A percentile compares a stretch with the other conserved stretches of the same genome.
phyloP scores from a whole-genome alignment of 2,329 filamentous ascomycete species.

The Pseudogymnoascus sp. region DNA sequence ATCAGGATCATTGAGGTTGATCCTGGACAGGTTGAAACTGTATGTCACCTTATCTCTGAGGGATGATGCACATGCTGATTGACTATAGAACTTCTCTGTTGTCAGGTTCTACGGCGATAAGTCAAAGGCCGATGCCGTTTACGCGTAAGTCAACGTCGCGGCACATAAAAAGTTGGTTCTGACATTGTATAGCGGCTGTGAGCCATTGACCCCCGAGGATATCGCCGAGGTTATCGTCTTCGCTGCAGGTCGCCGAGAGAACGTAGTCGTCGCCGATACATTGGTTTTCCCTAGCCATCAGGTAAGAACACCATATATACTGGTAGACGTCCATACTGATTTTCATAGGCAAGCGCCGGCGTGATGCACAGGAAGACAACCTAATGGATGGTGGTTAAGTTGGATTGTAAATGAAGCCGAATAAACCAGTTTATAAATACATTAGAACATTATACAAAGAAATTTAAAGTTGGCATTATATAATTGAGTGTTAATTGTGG shows the following conservation, averaged over 20 bases:
- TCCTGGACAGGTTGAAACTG: constrained; percentile 86
- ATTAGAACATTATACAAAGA: not conserved
- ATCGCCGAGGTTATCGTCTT: constrained; percentile 90
- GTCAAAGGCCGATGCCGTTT: constrained; percentile 80
- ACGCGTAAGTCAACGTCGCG: constrained; percentile 50
- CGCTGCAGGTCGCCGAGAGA: constrained; percentile 72
- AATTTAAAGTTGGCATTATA: not conserved
- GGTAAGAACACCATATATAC: constrained; percentile 41
- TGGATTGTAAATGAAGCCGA: not conserved
- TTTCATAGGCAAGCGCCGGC: not conserved
- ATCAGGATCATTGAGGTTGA: constrained; percentile 84
- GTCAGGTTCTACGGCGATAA: constrained; percentile 86
- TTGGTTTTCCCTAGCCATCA: constrained; percentile 85
- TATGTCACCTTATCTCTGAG: constrained; percentile 29
- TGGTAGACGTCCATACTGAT: not conserved
- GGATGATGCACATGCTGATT: not conserved
- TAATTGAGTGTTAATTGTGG: not conserved
- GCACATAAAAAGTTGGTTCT: constrained; percentile 10
- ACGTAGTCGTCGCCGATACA: constrained; percentile 83
- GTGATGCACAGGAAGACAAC: not conserved
- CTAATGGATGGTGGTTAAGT: not conserved
- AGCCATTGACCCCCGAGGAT: constrained; percentile 81
- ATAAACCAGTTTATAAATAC: not conserved
- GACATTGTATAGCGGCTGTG: constrained; percentile 48
- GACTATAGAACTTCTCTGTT: constrained; percentile 67